Percentiles rank a stretch among this genome's conserved stretches.
These are phyloP conservation scores for Penicillium occitanis DNA, from an alignment of 2,329 filamentous ascomycete genomes.

Conservation along the genomic window DNA sequence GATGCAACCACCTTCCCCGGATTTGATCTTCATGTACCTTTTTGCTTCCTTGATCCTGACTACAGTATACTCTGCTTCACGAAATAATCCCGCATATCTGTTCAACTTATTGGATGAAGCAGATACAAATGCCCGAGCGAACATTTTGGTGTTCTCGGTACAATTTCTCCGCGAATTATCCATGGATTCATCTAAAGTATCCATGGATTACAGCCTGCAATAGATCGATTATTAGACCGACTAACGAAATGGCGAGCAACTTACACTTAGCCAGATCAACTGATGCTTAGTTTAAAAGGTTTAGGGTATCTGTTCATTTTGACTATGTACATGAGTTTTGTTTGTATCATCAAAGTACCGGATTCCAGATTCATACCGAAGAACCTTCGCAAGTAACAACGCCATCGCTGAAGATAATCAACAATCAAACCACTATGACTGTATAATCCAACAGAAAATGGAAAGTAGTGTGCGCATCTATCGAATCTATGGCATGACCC, in stretches of 20 bases:
- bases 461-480: not conserved
- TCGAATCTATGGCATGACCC: not conserved
- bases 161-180: not conserved
- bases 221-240: not conserved
- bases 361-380: not conserved
- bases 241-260: not conserved
- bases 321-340: constrained; percentile 7
- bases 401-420: not conserved
- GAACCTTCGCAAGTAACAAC: not conserved
- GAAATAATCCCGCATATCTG: not conserved
- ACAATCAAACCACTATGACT: not conserved
- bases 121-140: not conserved
- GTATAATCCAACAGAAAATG: not conserved
- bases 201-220: not conserved
- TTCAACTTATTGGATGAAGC: not conserved
- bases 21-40: not conserved
- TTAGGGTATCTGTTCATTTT: constrained; percentile 11
- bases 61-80: not conserved
- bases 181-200: not conserved
- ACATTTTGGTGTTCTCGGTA: not conserved
- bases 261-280: not conserved
- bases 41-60: not conserved
- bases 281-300: not conserved
- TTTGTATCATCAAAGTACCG: not conserved
- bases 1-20: not conserved